A percentile compares a stretch with the other conserved stretches of the same genome.
Evolutionary conservation across 139 green algal genomes (phyloP).

Genomic region (Coelastrella sp.): DNA sequence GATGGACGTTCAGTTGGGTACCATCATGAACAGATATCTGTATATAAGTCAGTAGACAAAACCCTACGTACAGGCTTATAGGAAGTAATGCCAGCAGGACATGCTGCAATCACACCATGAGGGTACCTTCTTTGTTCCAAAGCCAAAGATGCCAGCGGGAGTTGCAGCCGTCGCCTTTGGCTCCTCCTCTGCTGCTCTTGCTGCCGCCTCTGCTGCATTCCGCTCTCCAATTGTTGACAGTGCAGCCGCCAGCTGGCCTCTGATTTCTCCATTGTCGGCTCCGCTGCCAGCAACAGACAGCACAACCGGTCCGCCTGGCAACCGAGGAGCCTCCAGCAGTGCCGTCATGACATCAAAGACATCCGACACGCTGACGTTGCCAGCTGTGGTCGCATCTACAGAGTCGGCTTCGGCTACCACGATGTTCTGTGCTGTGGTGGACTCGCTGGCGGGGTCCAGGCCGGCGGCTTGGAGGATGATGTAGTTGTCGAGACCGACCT

Average conservation of each 20-base stretch:
- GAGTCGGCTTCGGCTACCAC: slow-evolving; percentile 4
- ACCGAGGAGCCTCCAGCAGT: slow-evolving; percentile 3
- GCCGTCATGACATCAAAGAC: background rate
- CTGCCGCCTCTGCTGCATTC: slow-evolving; percentile 19
- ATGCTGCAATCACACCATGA: background rate
- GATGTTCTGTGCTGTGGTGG: background rate
- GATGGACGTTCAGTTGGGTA: background rate
- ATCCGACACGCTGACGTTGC: background rate
- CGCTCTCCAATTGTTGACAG: slow-evolving; percentile 1
- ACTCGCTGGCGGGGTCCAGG: background rate
- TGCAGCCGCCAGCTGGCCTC: slow-evolving; percentile 22
- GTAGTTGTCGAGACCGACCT: slow-evolving; percentile 16
- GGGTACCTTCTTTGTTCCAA: slow-evolving; percentile 12
- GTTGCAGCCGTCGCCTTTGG: background rate
- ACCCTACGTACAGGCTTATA: background rate
- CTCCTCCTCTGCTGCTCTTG: background rate
- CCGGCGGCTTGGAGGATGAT: slow-evolving; percentile 18
- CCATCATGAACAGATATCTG: background rate
- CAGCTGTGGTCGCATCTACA: slow-evolving; percentile 7
- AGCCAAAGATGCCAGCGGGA: slow-evolving; percentile 17
- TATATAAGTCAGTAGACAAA: background rate
- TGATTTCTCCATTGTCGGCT: background rate
- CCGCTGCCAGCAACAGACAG: slow-evolving; percentile 5
- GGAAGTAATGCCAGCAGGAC: background rate
- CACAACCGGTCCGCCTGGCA: background rate